These are phyloP conservation scores for Pycnococcus provasolii DNA, from an alignment of 139 green algal genomes.

Conservation along the genomic window DNA sequence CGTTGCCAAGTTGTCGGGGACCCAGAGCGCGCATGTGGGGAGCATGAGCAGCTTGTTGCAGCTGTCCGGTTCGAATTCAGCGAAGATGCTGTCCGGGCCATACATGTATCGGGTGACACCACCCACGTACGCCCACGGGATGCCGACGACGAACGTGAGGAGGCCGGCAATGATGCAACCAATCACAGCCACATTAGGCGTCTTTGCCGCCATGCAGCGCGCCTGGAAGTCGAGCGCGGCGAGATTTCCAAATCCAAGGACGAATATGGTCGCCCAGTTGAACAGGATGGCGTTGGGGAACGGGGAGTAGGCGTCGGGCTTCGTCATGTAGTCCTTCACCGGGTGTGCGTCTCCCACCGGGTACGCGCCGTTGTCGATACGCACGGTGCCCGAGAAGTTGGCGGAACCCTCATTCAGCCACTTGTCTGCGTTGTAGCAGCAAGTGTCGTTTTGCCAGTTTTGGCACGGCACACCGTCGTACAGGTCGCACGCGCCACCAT, in stretches of 20 bases:
- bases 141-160: conserved; percentile 22
- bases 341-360: conserved; percentile 27
- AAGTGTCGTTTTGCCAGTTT: neutral
- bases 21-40: conserved; percentile 32
- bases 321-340: conserved; percentile 23
- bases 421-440: conserved; percentile 15
- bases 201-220: conserved; percentile 34
- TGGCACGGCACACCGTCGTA: conserved; percentile 13
- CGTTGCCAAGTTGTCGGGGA: conserved; percentile 25
- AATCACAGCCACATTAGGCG: conserved; percentile 17
- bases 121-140: conserved; percentile 29
- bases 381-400: conserved; percentile 1
- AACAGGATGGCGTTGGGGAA: conserved; percentile 37
- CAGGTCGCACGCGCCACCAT: neutral
- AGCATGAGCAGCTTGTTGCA: conserved; percentile 26
- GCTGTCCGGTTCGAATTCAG: conserved; percentile 28
- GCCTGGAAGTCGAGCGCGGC: conserved; percentile 40
- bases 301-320: conserved; percentile 24
- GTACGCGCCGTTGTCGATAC: conserved; percentile 35
- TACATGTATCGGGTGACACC: conserved; percentile 20
- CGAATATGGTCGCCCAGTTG: conserved; percentile 36
- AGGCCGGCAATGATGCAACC: conserved; percentile 29
- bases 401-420: conserved; percentile 8
- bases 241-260: conserved; percentile 36
- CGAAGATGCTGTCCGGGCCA: conserved; percentile 14